phyloP scores from a whole-genome alignment of 2,329 filamentous ascomycete genomes.

The Alternaria incomplexa region DNA sequence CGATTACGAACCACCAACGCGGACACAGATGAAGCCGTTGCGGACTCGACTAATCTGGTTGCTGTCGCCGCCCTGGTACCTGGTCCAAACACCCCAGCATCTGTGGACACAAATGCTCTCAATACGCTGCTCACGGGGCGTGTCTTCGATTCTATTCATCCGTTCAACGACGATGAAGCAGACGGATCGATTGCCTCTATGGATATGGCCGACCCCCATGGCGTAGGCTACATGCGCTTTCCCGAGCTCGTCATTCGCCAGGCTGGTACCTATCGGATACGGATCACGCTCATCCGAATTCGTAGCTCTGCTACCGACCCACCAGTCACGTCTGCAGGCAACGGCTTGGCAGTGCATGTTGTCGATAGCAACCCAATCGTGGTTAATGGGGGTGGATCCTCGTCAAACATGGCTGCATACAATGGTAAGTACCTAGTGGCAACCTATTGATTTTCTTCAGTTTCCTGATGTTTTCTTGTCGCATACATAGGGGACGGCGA shows the following conservation, averaged over 20 bases:
- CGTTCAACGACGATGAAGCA: slow-evolving; percentile 45
- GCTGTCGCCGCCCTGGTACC: slow-evolving; percentile 42
- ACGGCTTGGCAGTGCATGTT: slow-evolving; percentile 38
- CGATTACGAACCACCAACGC: slow-evolving; percentile 41
- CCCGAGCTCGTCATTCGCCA: slow-evolving; percentile 45
- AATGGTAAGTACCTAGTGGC: slow-evolving; percentile 45
- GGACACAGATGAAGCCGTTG: slow-evolving; percentile 39
- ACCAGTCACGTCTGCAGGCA: slow-evolving; percentile 30
- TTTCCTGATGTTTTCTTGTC: slow-evolving; percentile 35
- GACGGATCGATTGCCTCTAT: slow-evolving; percentile 45
- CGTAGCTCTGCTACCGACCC: slow-evolving; percentile 34
- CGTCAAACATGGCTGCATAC: slow-evolving; percentile 24
- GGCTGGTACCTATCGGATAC: slow-evolving; percentile 46
- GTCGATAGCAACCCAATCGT: slow-evolving; percentile 45
- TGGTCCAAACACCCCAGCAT: slow-evolving; percentile 33
- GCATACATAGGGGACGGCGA: slow-evolving; percentile 31
- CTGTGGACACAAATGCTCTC: slow-evolving; percentile 38
- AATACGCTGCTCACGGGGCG: slow-evolving; percentile 40
- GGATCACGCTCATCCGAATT: slow-evolving; percentile 46
- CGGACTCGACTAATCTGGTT: slow-evolving; percentile 42
- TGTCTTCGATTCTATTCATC: slow-evolving; percentile 44
- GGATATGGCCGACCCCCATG: slow-evolving; percentile 43
- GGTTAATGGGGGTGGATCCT: slow-evolving; percentile 32
- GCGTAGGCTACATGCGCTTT: slow-evolving; percentile 48
- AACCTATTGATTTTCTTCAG: slow-evolving; percentile 35